Conservation (phyloP, 2,329 filamentous ascomycete genomes). For the Curvularia lunata region DNA sequence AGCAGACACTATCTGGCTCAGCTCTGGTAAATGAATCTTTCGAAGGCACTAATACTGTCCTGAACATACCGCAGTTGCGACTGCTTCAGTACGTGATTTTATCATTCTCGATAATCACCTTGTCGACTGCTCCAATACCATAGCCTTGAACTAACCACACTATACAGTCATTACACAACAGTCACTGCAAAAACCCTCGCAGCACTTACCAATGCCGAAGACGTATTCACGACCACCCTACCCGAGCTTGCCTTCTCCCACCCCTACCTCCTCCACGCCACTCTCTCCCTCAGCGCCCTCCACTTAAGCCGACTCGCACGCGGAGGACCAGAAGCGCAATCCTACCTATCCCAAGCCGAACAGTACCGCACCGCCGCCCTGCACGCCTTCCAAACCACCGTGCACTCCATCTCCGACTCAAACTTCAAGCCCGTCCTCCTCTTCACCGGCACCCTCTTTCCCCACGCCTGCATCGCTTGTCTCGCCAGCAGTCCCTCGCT, state of each 20-base stretch:
- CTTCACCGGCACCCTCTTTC: constrained; percentile 27
- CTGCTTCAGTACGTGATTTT: constrained; percentile 33
- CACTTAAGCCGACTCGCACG: constrained; percentile 50
- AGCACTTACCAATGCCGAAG: constrained; percentile 24
- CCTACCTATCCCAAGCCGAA: constrained; percentile 29
- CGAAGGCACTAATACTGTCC: not conserved
- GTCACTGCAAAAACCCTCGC: constrained; percentile 36
- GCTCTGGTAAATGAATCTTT: too few species aligned
- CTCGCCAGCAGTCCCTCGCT: constrained; percentile 17
- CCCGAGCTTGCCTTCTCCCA: constrained; percentile 49
- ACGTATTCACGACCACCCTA: constrained; percentile 31
- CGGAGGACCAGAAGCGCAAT: constrained; percentile 2
- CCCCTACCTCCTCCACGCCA: constrained; percentile 53
- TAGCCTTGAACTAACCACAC: not conserved
- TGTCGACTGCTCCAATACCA: not conserved
- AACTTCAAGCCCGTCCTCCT: constrained; percentile 50
- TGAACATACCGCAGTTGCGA: constrained; percentile 35
- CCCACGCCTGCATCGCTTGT: constrained; percentile 32
- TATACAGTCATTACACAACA: constrained; percentile 35
- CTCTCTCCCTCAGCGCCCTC: constrained; percentile 54
- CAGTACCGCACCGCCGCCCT: constrained; percentile 33
- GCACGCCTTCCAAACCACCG: constrained; percentile 24
- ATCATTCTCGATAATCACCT: not conserved
- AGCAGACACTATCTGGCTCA: too few species aligned
- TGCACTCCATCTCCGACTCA: constrained; percentile 45